Evolutionary conservation across 176 grass and related monocot species (phyloP), one percentile per base, ranked within the genome.

Genomic region (Paspalum vaginatum): DNA sequence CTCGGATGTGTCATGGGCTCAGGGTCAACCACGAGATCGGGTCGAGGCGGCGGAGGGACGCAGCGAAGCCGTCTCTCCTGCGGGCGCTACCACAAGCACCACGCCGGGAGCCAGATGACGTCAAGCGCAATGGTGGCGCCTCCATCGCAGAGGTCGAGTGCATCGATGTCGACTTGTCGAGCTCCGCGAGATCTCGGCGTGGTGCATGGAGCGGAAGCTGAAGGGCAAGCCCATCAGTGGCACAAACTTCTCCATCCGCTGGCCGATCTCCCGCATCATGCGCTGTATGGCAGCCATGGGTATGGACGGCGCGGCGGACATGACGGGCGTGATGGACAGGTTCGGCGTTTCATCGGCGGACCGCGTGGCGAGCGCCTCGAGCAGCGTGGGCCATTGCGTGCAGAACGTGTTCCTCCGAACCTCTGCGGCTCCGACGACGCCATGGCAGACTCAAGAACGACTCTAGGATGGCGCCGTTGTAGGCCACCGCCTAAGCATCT

Each of bases 321-420:
- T 91, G 11, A 99, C 86, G 15, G 93, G 95, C 48, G 97, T 99
- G 82, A 99, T 88, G 1, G 97, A 88, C 38, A 99, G 90, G 82
- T 99, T 93, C 12, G 97, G 97, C 60, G 97, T 99, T 86, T 99
- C 97, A 73, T 99, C 93, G 14, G 97, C 83, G 4, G 97, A 99
- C 2, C 93, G 86, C 57, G 97, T 99, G 22, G 97, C 97, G 2
- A 99, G 79, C 17, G 97, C 97, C 85, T 99, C 97, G 0, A 99
- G 92, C 24, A 99, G 88, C 68, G 97, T 99, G 7, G 97, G 97
- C 97, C 97, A 99, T 89, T 99, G 97, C 61, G 97, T 99, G 86
- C 97, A 99, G 82, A 99, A 99, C 21, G 97, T 96, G 70, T 91
- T 99, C 82, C 97, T 99, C 0, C 93, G 26, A 99, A 81, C 82